phyloP scores from a whole-genome alignment of 1,284 basidiomycete genomes.

The Singerocomus rubriflavus region DNA sequence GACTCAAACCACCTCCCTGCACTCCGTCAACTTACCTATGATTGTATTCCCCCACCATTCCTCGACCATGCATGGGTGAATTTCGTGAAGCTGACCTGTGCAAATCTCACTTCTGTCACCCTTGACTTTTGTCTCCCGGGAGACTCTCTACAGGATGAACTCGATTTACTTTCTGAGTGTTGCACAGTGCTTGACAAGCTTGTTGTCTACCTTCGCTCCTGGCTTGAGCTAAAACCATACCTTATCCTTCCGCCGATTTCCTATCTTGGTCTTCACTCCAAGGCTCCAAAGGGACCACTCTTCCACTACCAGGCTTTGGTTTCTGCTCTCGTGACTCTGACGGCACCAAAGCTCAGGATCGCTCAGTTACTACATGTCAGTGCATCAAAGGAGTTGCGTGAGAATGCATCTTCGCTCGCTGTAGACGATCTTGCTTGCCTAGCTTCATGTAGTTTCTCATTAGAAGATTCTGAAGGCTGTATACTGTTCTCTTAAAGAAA shows the following conservation, averaged over 20 bases:
- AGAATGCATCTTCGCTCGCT: constrained; percentile 3
- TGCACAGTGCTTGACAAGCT: constrained; percentile 25
- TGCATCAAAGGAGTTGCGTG: constrained; percentile 13
- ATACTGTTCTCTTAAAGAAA: constrained; percentile 13
- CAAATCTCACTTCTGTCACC: constrained; percentile 27
- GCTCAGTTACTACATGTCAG: constrained; percentile 22
- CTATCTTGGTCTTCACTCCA: constrained; percentile 25
- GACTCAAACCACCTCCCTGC: constrained; percentile 28
- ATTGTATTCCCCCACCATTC: constrained; percentile 32
- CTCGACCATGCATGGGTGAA: constrained; percentile 28
- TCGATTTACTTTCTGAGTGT: constrained; percentile 27
- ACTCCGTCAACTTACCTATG: constrained; percentile 32
- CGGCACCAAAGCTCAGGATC: constrained; percentile 19
- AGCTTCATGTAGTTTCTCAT: constrained; percentile 14
- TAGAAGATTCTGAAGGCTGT: constrained; percentile 26
- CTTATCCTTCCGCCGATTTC: constrained; percentile 27
- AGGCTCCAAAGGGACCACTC: constrained; percentile 8
- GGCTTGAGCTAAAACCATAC: constrained; percentile 19
- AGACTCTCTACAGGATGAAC: constrained; percentile 26
- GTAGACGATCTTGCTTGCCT: constrained; percentile 11
- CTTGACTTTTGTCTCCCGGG: constrained; percentile 29
- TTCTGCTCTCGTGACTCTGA: constrained; percentile 25
- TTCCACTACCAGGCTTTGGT: constrained; percentile 19
- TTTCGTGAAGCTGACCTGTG: constrained; percentile 26
- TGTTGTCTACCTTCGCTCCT: constrained; percentile 25